A percentile compares a stretch with the other conserved stretches of the same genome.
These are phyloP conservation scores for Pterocarpus macrocarpus DNA, from an alignment of 306 rosid species.

Conservation along the genomic window DNA sequence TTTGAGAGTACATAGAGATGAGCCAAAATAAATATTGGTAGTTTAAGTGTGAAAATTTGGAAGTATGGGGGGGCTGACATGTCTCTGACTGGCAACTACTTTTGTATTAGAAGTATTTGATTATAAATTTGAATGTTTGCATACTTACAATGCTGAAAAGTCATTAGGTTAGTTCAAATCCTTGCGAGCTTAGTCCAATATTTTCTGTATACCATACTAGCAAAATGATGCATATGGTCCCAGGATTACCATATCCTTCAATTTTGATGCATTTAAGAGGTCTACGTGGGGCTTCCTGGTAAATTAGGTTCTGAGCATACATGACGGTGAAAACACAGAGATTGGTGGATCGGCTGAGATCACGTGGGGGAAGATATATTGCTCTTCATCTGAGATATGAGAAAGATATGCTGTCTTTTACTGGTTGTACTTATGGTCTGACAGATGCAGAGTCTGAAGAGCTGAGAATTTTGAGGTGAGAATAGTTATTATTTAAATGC, in stretches of 20 bases:
- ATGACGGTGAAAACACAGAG: slow-evolving; percentile 94
- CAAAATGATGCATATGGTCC: slow-evolving; percentile 54
- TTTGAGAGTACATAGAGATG: slow-evolving; percentile 17
- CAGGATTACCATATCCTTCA: slow-evolving; percentile 48
- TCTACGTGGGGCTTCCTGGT: slow-evolving; percentile 90
- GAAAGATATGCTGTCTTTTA: slow-evolving; percentile 95
- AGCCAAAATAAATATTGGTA: neutral
- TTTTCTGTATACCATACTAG: slow-evolving; percentile 48
- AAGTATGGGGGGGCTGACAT: slow-evolving; percentile 1
- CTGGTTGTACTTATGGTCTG: slow-evolving; percentile 91
- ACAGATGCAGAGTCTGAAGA: slow-evolving; percentile 84
- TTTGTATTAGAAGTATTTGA: slow-evolving; percentile 2
- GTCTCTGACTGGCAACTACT: slow-evolving; percentile 18
- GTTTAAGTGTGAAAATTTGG: slow-evolving; percentile 27
- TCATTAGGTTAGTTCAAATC: slow-evolving; percentile 29
- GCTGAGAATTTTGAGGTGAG: slow-evolving; percentile 88
- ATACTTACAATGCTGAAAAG: slow-evolving; percentile 11
- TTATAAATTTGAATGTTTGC: slow-evolving; percentile 29
- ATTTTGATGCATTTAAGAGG: slow-evolving; percentile 83
- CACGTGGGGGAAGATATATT: slow-evolving; percentile 82
- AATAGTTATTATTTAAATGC: slow-evolving; percentile 20
- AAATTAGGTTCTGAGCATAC: slow-evolving; percentile 97
- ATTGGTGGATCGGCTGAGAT: slow-evolving; percentile 93
- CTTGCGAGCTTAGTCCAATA: slow-evolving; percentile 36
- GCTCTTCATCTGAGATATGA: slow-evolving; percentile 96